Conservation (phyloP, 2,329 filamentous ascomycete species). For the Aspergillus candidus region DNA sequence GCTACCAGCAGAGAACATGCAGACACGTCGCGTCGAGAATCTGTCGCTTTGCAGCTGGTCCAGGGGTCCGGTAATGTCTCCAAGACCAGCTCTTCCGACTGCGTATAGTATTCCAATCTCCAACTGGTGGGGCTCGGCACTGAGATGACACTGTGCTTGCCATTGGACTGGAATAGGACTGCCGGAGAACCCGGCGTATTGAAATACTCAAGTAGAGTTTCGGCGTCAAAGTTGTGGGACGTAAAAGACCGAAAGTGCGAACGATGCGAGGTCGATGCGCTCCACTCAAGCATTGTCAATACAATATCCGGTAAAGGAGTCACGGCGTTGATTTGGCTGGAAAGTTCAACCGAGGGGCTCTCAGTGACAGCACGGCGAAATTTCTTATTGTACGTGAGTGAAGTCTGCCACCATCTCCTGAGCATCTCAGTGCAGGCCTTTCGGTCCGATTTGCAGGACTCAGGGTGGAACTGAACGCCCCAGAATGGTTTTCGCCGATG, state of each 20-base stretch:
- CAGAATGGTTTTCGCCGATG: conserved; percentile 68
- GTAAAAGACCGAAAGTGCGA: conserved; percentile 23
- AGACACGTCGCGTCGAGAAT: neutral
- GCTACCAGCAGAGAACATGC: conserved; percentile 17
- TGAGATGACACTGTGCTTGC: conserved; percentile 32
- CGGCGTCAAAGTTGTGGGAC: conserved; percentile 21
- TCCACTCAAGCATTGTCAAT: conserved; percentile 38
- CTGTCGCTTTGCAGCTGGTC: neutral
- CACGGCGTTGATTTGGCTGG: conserved; percentile 13
- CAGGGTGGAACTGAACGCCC: conserved; percentile 86
- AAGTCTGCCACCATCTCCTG: conserved; percentile 67
- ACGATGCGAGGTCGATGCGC: conserved; percentile 21
- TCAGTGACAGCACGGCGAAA: conserved; percentile 19
- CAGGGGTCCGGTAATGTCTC: conserved; percentile 14
- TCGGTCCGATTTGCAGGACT: conserved; percentile 71
- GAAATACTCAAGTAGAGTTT: conserved; percentile 29
- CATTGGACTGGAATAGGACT: conserved; percentile 42
- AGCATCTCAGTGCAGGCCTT: conserved; percentile 58
- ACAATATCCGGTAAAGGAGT: conserved; percentile 37
- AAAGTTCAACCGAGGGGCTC: conserved; percentile 14
- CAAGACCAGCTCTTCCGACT: conserved; percentile 17
- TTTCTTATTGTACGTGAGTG: conserved; percentile 54
- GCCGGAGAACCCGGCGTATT: conserved; percentile 27
- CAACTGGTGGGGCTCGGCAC: conserved; percentile 30
- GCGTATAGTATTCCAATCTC: conserved; percentile 31